Evolutionary conservation across 1,284 basidiomycete genomes (phyloP), one percentile per base, ranked within the genome.

Genomic region (Fomes fomentarius): DNA sequence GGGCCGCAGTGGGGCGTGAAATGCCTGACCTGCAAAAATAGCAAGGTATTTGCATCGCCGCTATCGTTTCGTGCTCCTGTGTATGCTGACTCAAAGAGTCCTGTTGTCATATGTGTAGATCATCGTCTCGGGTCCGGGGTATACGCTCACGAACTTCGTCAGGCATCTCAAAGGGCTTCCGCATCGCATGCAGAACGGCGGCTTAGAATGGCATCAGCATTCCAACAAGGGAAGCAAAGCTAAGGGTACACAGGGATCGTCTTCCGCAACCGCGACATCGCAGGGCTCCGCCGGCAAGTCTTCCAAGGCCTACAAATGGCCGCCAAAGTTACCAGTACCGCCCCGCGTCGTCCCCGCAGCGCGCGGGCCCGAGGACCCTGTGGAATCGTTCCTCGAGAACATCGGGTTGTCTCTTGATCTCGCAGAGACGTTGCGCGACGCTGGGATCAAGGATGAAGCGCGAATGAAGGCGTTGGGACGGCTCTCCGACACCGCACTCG

Each of bases 371-470:
- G n/a, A 22, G 8, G 55, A 47, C 24, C 34, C 21, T 7, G 56
- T 57, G 7, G 48, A 43, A 22, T 26, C 26, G 1, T 57, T 57
- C 39, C 47, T 57, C 19, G 9, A 31, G 15, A 34, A 33, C 11
- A 22, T 54, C 9, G 51, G 51, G 5, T 30, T 57, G 15, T 34
- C 39, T 21, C 17, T 19, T 21, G 39, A 47, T 3, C 33, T 54
- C 21, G 52, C 51, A 24, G 40, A 33, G 22, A 21, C 26, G 11
- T n/a, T 57, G 26, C 48, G 45, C 8, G 28, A 19, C 1, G 51
- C 48, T 14, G 56, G 56, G 10, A 54, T 57, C 34, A 54, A 15
- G 14, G 52, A 54, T 30, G 52, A 47, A 8, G 48, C 41, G 24
- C 48, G 51, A 19, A 51, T 57, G 37, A 46, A 47, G 17, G 44